Evolutionary conservation across 306 rosid species (phyloP), one percentile per base, ranked within the genome.

Genomic region (Betula pendula): DNA sequence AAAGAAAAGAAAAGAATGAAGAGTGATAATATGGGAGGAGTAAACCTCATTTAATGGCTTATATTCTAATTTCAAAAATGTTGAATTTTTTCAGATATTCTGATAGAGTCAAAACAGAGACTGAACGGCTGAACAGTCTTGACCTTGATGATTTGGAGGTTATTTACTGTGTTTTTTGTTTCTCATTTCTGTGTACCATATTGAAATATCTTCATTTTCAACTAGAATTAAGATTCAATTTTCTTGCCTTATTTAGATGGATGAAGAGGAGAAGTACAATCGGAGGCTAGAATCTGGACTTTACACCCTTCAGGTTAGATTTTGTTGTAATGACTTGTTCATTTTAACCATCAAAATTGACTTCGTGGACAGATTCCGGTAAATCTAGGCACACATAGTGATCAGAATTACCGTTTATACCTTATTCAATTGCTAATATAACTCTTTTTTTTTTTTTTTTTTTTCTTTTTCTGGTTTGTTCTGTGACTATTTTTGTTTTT

Each of bases 141-240:
- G 90, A 89, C 77, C 84, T 94, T 65, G 98, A 92, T 81, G 96
- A 94, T 81, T 83, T 94, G 65, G 96, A 94, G 98, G 98, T 94
- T 79, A 42, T 49, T 79, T 63, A 10, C 56, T 68, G 13, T 12
- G 47, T 76, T 72, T 24, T 29, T 71, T 62, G 29, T 27, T 49
- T 66, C 5, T 53, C 47, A 63, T 71, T 73, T 58, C 43, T 58
- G 9, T 53, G 50, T 66, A 42, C 52, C 71, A 75, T 71, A 15
- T 68, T 76, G 50, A 52, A 75, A 43, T 55, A 51, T 8, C 43
- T 6, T 22, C 49, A 67, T 48, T 67, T 25, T 58, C 24, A 44
- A 68, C 22, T 4, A 33, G 44, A 35, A 43, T 6, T 78, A 38
- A 77, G 31, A 42, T 42, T 85, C 50, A 22, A 19, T 65, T 62